These are phyloP conservation scores for Phytophthora europaea DNA, from an alignment of 352 stramenopile genomes.

Conservation along the genomic window DNA sequence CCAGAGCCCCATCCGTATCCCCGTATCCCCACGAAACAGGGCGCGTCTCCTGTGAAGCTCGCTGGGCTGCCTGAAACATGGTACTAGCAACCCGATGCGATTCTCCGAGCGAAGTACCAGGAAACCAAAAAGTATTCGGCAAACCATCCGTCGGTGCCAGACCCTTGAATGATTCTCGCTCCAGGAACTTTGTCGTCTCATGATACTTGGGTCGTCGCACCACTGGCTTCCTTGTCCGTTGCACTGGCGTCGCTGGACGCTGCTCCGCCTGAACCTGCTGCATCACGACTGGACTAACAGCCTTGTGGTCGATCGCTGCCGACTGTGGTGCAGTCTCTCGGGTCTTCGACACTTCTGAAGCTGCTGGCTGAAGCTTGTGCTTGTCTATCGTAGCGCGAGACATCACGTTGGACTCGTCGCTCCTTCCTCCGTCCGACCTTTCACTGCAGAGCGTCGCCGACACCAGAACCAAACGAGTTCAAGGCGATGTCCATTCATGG, in stretches of 20 bases:
- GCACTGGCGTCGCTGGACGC: background rate
- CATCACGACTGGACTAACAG: background rate
- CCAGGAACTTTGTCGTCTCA: slow-evolving; percentile 51
- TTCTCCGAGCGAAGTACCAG: slow-evolving; percentile 36
- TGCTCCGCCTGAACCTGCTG: background rate
- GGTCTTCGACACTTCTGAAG: background rate
- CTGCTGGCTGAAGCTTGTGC: slow-evolving; percentile 5
- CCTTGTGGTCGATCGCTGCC: slow-evolving; percentile 2
- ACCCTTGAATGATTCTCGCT: slow-evolving; percentile 47
- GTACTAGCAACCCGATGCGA: slow-evolving; percentile 56
- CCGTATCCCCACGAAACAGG: slow-evolving; percentile 72
- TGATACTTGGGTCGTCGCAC: slow-evolving; percentile 55
- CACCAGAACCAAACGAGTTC: slow-evolving; percentile 13
- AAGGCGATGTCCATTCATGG: slow-evolving; percentile 11
- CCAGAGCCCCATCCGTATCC: slow-evolving; percentile 54
- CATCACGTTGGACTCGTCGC: slow-evolving; percentile 22
- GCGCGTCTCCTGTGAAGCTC: slow-evolving; percentile 36
- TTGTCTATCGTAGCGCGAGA: slow-evolving; percentile 5
- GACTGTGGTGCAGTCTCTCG: background rate
- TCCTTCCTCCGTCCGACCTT: slow-evolving; percentile 22
- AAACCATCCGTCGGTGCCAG: slow-evolving; percentile 19
- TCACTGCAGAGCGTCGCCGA: slow-evolving; percentile 24
- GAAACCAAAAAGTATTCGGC: slow-evolving; percentile 18
- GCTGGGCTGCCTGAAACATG: slow-evolving; percentile 37
- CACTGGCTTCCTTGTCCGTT: slow-evolving; percentile 44